These are phyloP conservation scores for Xylaria sp. DNA, from an alignment of 2,329 filamentous ascomycete species.

Conservation along the genomic window DNA sequence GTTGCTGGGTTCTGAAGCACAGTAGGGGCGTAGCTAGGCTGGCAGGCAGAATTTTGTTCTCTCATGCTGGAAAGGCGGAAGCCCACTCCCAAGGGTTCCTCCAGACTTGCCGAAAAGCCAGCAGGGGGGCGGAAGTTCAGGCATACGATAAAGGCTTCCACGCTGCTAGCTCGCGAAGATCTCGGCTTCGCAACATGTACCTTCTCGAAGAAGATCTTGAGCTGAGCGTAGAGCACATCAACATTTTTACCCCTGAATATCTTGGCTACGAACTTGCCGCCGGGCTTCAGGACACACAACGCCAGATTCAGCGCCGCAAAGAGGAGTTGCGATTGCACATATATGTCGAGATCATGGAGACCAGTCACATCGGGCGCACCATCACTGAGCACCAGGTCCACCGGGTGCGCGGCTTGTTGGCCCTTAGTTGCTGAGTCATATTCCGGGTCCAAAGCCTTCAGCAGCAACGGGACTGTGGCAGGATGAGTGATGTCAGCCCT, in stretches of 20 bases:
- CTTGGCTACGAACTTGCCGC: slow-evolving; percentile 96
- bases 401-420: slow-evolving; percentile 69
- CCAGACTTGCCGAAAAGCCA: slow-evolving; percentile 75
- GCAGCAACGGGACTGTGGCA: slow-evolving; percentile 85
- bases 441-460: slow-evolving; percentile 79
- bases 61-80: slow-evolving; percentile 56
- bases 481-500: slow-evolving; percentile 97
- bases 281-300: slow-evolving; percentile 86
- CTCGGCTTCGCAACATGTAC: slow-evolving; percentile 93
- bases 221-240: slow-evolving; percentile 91
- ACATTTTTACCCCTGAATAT: slow-evolving; percentile 95
- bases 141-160: slow-evolving; percentile 96
- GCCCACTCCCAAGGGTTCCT: slow-evolving; percentile 72
- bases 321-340: slow-evolving; percentile 93
- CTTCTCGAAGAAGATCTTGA: slow-evolving; percentile 85
- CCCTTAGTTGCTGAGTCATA: slow-evolving; percentile 52
- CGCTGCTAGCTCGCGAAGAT: slow-evolving; percentile 91
- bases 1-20: slow-evolving; percentile 50
- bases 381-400: slow-evolving; percentile 93
- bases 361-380: slow-evolving; percentile 96
- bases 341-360: slow-evolving; percentile 95
- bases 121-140: slow-evolving; percentile 81
- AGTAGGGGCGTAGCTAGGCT: slow-evolving; percentile 46
- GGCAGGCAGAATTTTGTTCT: slow-evolving; percentile 43
- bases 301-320: slow-evolving; percentile 94